Conservation (phyloP, 2,329 filamentous ascomycete genomes). For the Botrytis porri region DNA sequence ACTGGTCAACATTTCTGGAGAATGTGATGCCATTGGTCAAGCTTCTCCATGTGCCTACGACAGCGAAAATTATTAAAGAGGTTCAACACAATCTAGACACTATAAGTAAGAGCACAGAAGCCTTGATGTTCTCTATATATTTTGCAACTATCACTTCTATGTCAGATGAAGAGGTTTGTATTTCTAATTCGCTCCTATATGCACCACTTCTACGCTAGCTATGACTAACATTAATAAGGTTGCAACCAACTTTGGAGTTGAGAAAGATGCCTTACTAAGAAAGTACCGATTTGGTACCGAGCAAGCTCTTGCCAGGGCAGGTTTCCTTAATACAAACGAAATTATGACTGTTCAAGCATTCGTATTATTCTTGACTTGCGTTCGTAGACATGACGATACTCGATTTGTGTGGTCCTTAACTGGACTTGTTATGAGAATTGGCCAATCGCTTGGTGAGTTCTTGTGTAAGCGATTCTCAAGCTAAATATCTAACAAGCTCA, state of each 20-base stretch:
- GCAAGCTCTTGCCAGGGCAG: conserved; percentile 52
- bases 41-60: conserved; percentile 66
- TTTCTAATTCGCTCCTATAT: background rate
- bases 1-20: conserved; percentile 70
- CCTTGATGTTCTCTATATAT: conserved; percentile 55
- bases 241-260: conserved; percentile 41
- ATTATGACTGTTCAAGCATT: conserved; percentile 54
- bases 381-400: conserved; percentile 47
- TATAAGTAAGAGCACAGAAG: conserved; percentile 46
- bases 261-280: conserved; percentile 44
- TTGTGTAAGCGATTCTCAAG: background rate
- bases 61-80: conserved; percentile 59
- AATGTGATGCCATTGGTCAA: conserved; percentile 73
- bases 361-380: conserved; percentile 52
- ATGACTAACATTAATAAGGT: conserved; percentile 28
- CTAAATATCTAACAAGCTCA: conserved; percentile 5
- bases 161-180: conserved; percentile 35
- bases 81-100: conserved; percentile 57
- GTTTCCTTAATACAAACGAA: conserved; percentile 54
- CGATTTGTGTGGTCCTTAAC: conserved; percentile 54
- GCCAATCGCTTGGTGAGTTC: conserved; percentile 47
- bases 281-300: conserved; percentile 53
- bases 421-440: conserved; percentile 56
- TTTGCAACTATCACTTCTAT: conserved; percentile 50
- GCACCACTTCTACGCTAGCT: conserved; percentile 19